Conservation (phyloP, 1,284 basidiomycete genomes). For the Marasmius oreades region DNA sequence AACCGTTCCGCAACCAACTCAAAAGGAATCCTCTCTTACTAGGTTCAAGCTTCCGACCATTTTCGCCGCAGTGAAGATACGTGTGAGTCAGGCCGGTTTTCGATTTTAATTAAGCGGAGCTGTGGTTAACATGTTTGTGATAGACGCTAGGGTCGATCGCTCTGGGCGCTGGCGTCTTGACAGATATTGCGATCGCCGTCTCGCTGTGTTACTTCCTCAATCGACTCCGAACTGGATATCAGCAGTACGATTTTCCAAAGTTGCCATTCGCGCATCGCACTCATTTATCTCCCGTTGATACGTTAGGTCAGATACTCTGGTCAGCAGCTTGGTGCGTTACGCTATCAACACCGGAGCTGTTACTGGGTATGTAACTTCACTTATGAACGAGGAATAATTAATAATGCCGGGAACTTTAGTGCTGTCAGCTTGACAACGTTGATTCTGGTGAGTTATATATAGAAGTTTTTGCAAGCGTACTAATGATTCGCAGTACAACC, state of each 20-base stretch:
- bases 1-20: too few relatives aligned
- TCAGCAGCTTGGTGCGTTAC: conserved; percentile 44
- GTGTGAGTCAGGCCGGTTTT: conserved; percentile 21
- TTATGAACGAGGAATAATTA: neutral
- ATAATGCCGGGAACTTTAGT: conserved; percentile 27
- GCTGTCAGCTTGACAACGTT: conserved; percentile 55
- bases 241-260: conserved; percentile 29
- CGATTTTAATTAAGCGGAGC: neutral
- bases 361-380: conserved; percentile 44
- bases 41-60: conserved; percentile 35
- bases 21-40: too few relatives aligned
- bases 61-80: conserved; percentile 30
- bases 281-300: neutral
- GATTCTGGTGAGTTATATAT: conserved; percentile 42
- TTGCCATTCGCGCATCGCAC: neutral
- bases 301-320: conserved; percentile 54
- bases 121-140: conserved; percentile 22
- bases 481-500: conserved; percentile 45
- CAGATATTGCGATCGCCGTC: conserved; percentile 45
- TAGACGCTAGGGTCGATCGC: conserved; percentile 34
- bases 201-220: conserved; percentile 51
- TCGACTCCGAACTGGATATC: conserved; percentile 43
- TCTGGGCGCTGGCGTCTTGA: conserved; percentile 40
- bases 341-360: conserved; percentile 57
- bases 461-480: neutral